These are phyloP conservation scores for Aaosphaeria arxii DNA, from an alignment of 2,329 filamentous ascomycete genomes.

Conservation along the genomic window DNA sequence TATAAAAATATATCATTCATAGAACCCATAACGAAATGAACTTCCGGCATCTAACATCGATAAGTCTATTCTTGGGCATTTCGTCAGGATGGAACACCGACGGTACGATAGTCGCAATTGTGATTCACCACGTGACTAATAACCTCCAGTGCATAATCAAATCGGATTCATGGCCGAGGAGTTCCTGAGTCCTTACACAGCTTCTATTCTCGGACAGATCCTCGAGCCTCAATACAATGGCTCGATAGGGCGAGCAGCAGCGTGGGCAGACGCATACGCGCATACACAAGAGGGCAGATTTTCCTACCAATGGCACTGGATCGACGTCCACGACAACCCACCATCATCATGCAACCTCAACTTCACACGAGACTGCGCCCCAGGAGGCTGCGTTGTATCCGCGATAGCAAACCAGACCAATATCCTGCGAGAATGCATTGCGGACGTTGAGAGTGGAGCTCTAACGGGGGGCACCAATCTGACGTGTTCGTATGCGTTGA, in stretches of 20 bases:
- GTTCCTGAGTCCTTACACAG: slow-evolving; percentile 32
- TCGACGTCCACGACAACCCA: slow-evolving; percentile 34
- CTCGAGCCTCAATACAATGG: slow-evolving; percentile 40
- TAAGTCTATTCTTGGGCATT: background rate
- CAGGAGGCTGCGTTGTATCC: slow-evolving; percentile 40
- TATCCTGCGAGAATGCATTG: slow-evolving; percentile 37
- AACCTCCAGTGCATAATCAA: slow-evolving; percentile 36
- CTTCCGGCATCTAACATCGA: background rate
- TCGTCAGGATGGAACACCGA: slow-evolving; percentile 29
- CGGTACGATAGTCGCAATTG: slow-evolving; percentile 13
- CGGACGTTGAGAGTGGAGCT: slow-evolving; percentile 20
- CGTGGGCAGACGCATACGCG: slow-evolving; percentile 40
- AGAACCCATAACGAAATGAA: background rate
- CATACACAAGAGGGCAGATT: slow-evolving; percentile 39
- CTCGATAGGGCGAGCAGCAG: slow-evolving; percentile 38
- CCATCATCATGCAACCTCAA: slow-evolving; percentile 33
- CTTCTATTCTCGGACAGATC: slow-evolving; percentile 28
- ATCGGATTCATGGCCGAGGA: slow-evolving; percentile 40
- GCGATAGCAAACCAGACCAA: slow-evolving; percentile 42
- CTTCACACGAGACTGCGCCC: slow-evolving; percentile 36
- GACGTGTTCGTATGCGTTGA: slow-evolving; percentile 40
- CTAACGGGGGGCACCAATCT: slow-evolving; percentile 20
- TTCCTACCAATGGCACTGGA: slow-evolving; percentile 43
- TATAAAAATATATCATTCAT: no score
- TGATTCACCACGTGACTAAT: slow-evolving; percentile 6